Evolutionary conservation across 257 asterid species (phyloP), one percentile per base, ranked within the genome.

Genomic region (Knoxia roxburghii): DNA sequence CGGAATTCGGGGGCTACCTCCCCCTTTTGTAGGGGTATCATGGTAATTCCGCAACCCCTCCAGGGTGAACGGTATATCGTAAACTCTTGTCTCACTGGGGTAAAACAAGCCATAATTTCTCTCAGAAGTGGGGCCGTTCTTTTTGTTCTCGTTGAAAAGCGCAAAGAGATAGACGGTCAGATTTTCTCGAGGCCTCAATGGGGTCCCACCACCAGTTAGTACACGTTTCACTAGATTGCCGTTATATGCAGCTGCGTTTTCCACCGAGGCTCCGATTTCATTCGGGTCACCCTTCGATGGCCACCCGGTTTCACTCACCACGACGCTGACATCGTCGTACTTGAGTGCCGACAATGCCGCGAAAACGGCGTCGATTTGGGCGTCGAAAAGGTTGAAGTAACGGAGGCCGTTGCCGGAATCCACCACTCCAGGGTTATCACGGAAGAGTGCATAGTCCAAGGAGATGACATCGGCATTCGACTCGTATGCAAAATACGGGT

Each of bases 281-380:
- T 62, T 82, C 3, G 70, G 39, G 58, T 93, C 99, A 0, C 99
- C 99, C 69, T 85, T 88, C 0, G 99, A 93, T 14, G 99, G 99
- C 97, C 99, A 93, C 14, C 99, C 99, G 24, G 96, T 93, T 50
- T 93, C 97, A 15, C 89, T 65, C 3, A 93, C 88, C 7, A 72
- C 83, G 10, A 88, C 50, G 1, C 79, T 79, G 0, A 90, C 72
- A 74, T 88, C 96, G 69, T 85, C 77, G 83, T 81, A 90, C 33
- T 83, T 82, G 41, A 90, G 57, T 6, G 88, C 87, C 10, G 86
- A 78, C 90, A 93, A 70, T 13, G 97, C 97, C 0, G 95, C 96
- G 50, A 75, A 88, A 3, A 90, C 96, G 49, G 99, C 99, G 79
- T 93, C 96, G 50, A 90, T 43, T 48, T 93, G 99, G 0, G 99